These are phyloP conservation scores for Dioscorea cayenensis DNA, from an alignment of 116 monocot genomes.

Conservation along the genomic window DNA sequence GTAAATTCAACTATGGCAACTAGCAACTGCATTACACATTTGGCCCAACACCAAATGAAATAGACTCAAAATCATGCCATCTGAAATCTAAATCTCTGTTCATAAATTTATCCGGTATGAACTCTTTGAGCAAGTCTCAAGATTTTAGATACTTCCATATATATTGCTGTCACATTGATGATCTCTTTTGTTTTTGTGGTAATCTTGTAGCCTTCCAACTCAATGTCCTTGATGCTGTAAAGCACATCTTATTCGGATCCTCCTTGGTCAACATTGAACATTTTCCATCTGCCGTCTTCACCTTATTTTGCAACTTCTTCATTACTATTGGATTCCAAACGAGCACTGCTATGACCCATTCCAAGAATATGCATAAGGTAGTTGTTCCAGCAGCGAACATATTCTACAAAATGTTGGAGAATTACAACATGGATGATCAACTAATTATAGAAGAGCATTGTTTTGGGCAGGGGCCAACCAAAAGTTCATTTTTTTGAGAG, in stretches of 20 bases:
- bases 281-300: not conserved
- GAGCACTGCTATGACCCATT: constrained; percentile 10
- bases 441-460: not conserved
- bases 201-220: not conserved
- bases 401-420: not conserved
- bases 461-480: too few relatives aligned
- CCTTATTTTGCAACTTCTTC: not conserved
- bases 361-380: not conserved
- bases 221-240: not conserved
- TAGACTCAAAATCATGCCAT: not conserved
- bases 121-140: not conserved
- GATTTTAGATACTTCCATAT: not conserved
- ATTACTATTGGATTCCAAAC: not conserved
- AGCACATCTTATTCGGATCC: not conserved
- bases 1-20: too few relatives aligned
- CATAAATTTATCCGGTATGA: not conserved
- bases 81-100: not conserved
- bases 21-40: too few relatives aligned
- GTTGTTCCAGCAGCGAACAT: not conserved
- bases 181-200: not conserved
- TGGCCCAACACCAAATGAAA: not conserved
- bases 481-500: too few relatives aligned
- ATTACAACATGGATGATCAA: too few relatives aligned
- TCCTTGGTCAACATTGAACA: not conserved
- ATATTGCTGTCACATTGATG: not conserved